Percentiles rank a stretch among this genome's conserved stretches.
phyloP scores from a whole-genome alignment of 192 early-diverging fungal species.

The Pilaira anomala region DNA sequence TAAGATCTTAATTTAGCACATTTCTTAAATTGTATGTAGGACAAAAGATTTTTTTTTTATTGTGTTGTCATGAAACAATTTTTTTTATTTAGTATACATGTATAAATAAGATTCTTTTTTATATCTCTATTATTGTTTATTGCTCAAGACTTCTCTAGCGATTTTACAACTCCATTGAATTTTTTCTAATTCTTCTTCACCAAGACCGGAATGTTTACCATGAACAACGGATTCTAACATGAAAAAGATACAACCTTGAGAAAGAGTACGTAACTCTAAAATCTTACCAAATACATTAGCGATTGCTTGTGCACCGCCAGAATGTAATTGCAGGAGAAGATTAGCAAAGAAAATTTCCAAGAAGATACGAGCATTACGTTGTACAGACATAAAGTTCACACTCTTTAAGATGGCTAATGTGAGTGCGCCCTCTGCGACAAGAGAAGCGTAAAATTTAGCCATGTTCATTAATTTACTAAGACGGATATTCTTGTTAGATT shows the following conservation, averaged over 20 bases:
- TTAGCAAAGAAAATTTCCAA: slow-evolving; percentile 73
- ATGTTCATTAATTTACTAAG: slow-evolving; percentile 76
- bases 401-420: slow-evolving; percentile 77
- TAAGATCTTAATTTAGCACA: neutral
- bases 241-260: slow-evolving; percentile 84
- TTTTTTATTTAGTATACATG: too few relatives aligned
- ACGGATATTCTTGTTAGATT: slow-evolving; percentile 46
- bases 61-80: too few relatives aligned
- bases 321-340: slow-evolving; percentile 60
- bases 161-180: slow-evolving; percentile 66
- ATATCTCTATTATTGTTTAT: neutral
- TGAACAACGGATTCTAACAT: slow-evolving; percentile 70
- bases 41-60: neutral
- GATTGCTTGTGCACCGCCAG: slow-evolving; percentile 52
- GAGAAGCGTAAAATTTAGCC: slow-evolving; percentile 82
- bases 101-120: neutral
- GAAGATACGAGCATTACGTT: slow-evolving; percentile 56
- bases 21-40: neutral
- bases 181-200: slow-evolving; percentile 60
- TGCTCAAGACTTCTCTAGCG: slow-evolving; percentile 53
- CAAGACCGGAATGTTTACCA: slow-evolving; percentile 52
- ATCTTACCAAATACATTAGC: slow-evolving; percentile 56
- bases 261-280: slow-evolving; percentile 59
- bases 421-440: slow-evolving; percentile 66
- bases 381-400: slow-evolving; percentile 71